Base-by-base conservation (phyloP, 805 yeast species). In the Zygosaccharomyces gambellarensis region DNA sequence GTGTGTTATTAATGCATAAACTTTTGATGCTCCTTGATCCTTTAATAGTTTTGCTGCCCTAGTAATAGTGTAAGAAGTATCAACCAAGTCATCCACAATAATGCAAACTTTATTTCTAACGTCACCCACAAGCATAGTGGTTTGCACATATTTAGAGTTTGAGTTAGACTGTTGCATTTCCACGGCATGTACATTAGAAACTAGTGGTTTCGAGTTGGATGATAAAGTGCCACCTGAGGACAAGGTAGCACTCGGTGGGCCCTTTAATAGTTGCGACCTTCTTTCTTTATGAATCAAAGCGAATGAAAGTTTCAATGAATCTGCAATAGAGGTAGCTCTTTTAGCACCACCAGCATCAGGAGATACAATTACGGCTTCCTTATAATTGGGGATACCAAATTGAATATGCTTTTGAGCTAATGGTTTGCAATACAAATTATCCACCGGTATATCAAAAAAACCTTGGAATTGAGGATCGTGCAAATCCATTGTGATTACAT, bases 331-430 rank as follows among this genome's bases (percentile, higher is more conserved):
- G 1, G 96, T 87, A 29, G 99, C 97, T 56, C 99, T 75, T 68
- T 94, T 94, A 44, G 99, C 99, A 54, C 99, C 99, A 63, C 99
- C 99, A 21, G 97, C 94, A 70, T 94, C 99, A 0, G 99, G 99
- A 1, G 97, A 89, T 30, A 94, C 97, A 59, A 94, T 82, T 6
- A 94, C 96, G 38, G 92, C 86, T 36, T 90, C 85, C 56, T 80
- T 80, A 64, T 82, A 88, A 53, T 87, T 70, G n/a, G 95, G 92
- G 48, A 94, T 82, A 54, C 76, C 75, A 50, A 84, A 82, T 21
- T 80, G 75, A 52, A 94, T 90, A 69, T 90, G 94, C 57, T 87
- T 86, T 65, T 87, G 90, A 49, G 92, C 72, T 49, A 94, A 73
- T 1, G 97, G 97, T 64, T 86, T 85, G 43, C 94, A 87, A 66